Base-by-base conservation (phyloP, 1,284 basidiomycete species). In the Xerocomus nothofagi region DNA sequence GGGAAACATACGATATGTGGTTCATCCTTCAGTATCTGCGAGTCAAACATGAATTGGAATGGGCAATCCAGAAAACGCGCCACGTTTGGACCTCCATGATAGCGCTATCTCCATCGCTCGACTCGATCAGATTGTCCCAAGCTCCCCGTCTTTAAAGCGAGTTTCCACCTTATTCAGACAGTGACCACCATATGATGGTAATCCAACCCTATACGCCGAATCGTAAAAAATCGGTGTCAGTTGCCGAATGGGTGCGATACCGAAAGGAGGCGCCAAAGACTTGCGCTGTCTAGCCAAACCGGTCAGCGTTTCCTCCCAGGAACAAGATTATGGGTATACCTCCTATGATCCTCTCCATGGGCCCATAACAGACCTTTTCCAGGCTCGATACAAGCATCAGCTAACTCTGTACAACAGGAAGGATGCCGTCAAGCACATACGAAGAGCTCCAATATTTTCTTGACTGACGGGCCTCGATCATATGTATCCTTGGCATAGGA, bases 81-180 rank as follows among this genome's bases (percentile, higher is more conserved):
- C 56, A 58, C 2, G 27, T 44, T 30, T 83, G 75, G 6, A 82
- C 78, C 30, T 84, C 78, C 21, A 83, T 78, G 14, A 75, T 50
- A 4, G 44, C 18, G 30, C 38, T 23, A 0, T 54, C 56, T 8
- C 63, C 61, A 29, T 63, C 70, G 12, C 51, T 58, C 0, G 70
- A 57, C 26, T 75, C 73, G 1, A 82, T 53, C 15, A 71, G 56
- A 9, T 62, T 55, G 40, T 83, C 79, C 81, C 81, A 83, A 12
- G 62, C 60, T 58, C 57, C 65, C 54, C 75, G 60, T 78, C 53
- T 54, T 15, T 17, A 26, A n/a, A 26, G 24, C 24, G 21, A 17
- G 23, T 48, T 21, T 37, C 21, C 18, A 26, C 1, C 5, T n/a
- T n/a, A n/a, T n/a, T 54, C 14, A 23, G 24, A 39, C 39, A 11